phyloP scores from a whole-genome alignment of 257 asterid genomes.

The Hygrophila difformis region DNA sequence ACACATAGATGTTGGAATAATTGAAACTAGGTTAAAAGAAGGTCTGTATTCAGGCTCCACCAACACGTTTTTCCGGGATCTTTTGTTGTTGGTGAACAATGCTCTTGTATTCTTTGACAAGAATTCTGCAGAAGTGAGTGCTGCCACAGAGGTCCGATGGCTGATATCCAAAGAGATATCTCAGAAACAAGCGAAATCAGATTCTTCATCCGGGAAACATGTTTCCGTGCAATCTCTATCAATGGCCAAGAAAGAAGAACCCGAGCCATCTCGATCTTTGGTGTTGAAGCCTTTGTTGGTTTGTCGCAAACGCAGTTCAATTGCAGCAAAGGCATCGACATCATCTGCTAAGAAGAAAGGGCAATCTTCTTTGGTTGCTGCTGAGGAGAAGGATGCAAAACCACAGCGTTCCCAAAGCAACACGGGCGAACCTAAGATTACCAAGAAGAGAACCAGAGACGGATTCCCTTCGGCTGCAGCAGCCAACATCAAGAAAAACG shows the following conservation, averaged over 20 bases:
- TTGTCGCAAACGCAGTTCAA: constrained; percentile 70
- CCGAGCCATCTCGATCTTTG: constrained; percentile 24
- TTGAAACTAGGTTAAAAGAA: constrained; percentile 42
- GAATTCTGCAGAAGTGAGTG: constrained; percentile 34
- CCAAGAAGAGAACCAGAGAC: constrained; percentile 54
- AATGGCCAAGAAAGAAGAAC: constrained; percentile 33
- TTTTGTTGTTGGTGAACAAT: constrained; percentile 57
- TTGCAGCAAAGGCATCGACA: constrained; percentile 37
- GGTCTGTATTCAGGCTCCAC: constrained; percentile 37
- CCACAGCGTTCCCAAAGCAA: constrained; percentile 17
- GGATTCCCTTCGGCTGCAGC: constrained; percentile 26
- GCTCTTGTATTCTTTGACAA: constrained; percentile 54
- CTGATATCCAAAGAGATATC: constrained; percentile 35
- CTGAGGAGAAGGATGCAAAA: constrained; percentile 18
- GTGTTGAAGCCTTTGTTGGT: constrained; percentile 44
- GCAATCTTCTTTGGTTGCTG: constrained; percentile 14
- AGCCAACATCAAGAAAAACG: constrained; percentile 33
- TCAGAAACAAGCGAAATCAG: constrained; percentile 33
- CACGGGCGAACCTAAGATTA: constrained; percentile 47
- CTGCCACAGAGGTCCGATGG: constrained; percentile 41
- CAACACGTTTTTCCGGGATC: constrained; percentile 58
- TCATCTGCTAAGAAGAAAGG: constrained; percentile 31
- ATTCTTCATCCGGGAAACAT: constrained; percentile 50
- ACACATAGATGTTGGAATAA: constrained; percentile 42
- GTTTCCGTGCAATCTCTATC: constrained; percentile 36